Evolutionary conservation across 371 early-diverging fungal species (phyloP), one percentile per base, ranked within the genome.

Genomic region (Mucor indicus): DNA sequence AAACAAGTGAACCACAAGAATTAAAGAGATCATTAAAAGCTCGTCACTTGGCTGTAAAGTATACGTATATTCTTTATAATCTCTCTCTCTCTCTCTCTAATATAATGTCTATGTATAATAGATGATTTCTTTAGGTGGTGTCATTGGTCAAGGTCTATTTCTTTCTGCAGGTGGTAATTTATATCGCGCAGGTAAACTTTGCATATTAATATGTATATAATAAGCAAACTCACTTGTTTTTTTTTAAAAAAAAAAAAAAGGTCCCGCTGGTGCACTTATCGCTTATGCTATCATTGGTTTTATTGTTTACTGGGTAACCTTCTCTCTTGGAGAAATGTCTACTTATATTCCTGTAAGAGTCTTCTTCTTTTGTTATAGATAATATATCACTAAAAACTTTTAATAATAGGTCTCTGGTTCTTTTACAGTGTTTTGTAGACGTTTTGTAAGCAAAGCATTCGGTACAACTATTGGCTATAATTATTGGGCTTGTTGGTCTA

Each of bases 121-220:
- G 73, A 65, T 74, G 69, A 69, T 93, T 52, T 83, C 89, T 4
- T 71, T 88, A 22, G 90, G 89, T 20, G 90, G 90, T 31, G 84
- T 86, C 1, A 85, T 91, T 45, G 86, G 89, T n/a, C 93, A 93
- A 49, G 96, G 96, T 40, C 77, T 95, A 33, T 95, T 93, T 62
- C 62, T 95, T 9, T 91, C 88, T 17, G 84, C 90, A 30, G 96
- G 94, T 35, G 72, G 74, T 12, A 81, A 88, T 20, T 74, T 95
- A 35, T 73, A 79, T 11, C 51, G 66, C 4, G 96, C 87, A 13
- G 96, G 74, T 66, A 63, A 53, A 33, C 4, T 4, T 15, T 11
- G 53, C 0, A 3, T 17, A 16, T 47, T 30, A 10, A 30, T 20
- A 31, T 21, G 36, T 16, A 3, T 29, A 37, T 3, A 1, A 31